These are phyloP conservation scores for Nigrograna mackinnonii DNA, from an alignment of 2,329 filamentous ascomycete species.

Conservation along the genomic window DNA sequence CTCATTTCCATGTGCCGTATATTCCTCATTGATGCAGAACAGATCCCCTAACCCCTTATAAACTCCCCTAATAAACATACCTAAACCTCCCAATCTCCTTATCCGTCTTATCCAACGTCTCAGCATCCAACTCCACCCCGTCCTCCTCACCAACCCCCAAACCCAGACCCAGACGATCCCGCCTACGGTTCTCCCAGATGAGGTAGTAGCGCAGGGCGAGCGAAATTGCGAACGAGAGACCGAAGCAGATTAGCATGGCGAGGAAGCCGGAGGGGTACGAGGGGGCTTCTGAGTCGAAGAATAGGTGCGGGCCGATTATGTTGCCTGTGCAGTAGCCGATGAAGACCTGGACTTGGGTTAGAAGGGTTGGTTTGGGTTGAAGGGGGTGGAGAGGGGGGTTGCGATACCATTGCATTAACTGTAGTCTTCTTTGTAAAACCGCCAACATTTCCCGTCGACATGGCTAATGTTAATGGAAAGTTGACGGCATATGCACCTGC, in stretches of 20 bases:
- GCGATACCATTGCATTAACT: conserved; percentile 5
- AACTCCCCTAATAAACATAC: conserved; percentile 19
- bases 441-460: conserved; percentile 30
- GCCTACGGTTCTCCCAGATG: conserved; percentile 13
- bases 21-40: no score
- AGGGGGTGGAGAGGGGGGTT: conserved; percentile 11
- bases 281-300: conserved; percentile 4
- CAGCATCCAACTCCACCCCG: conserved; percentile 6
- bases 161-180: conserved; percentile 8
- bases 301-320: conserved; percentile 10
- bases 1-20: no score
- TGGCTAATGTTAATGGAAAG: conserved; percentile 32
- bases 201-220: conserved; percentile 13
- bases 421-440: conserved; percentile 38
- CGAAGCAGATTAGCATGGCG: conserved; percentile 14
- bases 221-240: conserved; percentile 7
- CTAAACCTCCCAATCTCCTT: conserved; percentile 14
- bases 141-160: conserved; percentile 8
- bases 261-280: conserved; percentile 9
- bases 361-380: no score
- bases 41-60: no score
- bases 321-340: conserved; percentile 13
- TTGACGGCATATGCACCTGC: conserved; percentile 28
- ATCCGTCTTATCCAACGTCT: conserved; percentile 13
- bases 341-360: conserved; percentile 7